A percentile compares a stretch with the other conserved stretches of the same genome.
Conservation (phyloP, 1,139 yeast genomes). For the Scheffersomyces segobiensis region DNA sequence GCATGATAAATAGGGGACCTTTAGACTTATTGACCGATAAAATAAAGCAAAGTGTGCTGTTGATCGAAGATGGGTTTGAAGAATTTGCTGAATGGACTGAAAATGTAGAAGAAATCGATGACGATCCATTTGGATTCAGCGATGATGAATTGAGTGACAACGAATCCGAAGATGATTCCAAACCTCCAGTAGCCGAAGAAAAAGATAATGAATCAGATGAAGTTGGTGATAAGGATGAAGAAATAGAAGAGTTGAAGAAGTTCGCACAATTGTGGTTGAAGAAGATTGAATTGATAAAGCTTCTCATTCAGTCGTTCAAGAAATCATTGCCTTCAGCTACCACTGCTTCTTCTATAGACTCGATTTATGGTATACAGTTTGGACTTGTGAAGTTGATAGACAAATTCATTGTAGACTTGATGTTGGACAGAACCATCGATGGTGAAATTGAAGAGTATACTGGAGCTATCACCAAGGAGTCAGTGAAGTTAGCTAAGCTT, state of each 20-base stretch:
- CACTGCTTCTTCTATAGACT: constrained; percentile 36
- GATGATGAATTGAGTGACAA: constrained; percentile 23
- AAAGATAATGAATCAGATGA: constrained; percentile 18
- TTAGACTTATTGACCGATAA: constrained; percentile 49
- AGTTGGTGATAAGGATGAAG: constrained; percentile 4
- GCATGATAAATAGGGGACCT: constrained; percentile 47
- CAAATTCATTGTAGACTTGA: constrained; percentile 47
- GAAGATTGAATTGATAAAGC: constrained; percentile 55
- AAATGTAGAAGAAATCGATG: constrained; percentile 51
- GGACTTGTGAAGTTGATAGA: constrained; percentile 40
- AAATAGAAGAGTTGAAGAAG: constrained; percentile 28
- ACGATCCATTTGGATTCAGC: constrained; percentile 43
- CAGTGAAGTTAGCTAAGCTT: constrained; percentile 31
- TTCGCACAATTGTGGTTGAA: constrained; percentile 50
- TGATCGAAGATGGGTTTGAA: constrained; percentile 62
- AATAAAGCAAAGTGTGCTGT: constrained; percentile 43
- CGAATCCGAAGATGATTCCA: constrained; percentile 24
- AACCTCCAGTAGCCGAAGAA: constrained; percentile 17
- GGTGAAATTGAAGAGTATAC: constrained; percentile 28
- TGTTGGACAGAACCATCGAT: constrained; percentile 42
- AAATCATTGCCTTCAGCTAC: constrained; percentile 52
- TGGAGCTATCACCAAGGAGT: constrained; percentile 24
- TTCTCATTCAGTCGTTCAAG: constrained; percentile 53
- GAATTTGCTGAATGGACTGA: constrained; percentile 69
- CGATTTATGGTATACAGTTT: constrained; percentile 31